Evolutionary conservation across 2,329 filamentous ascomycete species (phyloP), one percentile per base, ranked within the genome.

Genomic region (Myriosclerotinia scirpicola): DNA sequence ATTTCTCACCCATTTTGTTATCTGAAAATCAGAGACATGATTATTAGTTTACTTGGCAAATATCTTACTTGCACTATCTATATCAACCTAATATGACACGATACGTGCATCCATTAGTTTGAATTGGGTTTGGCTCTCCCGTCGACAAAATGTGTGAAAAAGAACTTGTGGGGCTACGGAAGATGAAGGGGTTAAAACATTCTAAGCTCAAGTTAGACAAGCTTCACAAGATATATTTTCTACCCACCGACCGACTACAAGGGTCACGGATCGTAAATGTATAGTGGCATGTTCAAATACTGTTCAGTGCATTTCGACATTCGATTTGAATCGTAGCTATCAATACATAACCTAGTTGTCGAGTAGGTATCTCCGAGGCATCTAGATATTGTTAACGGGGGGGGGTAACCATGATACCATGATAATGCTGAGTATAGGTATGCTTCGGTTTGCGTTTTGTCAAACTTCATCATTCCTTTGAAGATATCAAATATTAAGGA

Each of bases 161-260:
- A 44, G 60, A 54, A 42, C 60, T 53, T 63, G 60, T 63, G 46
- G 60, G 60, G 36, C 60, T 54, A 14, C 60, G 48, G 60, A 54
- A 53, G 48, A 55, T 64, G 61, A 64, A 55, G 40, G 40, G 50
- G 26, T 20, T 46, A 58, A 38, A 15, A 46, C 17, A 5, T 22
- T 36, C 38, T 44, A 64, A 48, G 17, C 38, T 40, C 38, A 56
- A 38, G 40, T 64, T 30, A 42, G 63, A 65, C 54, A 64, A 56
- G 52, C 38, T 46, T 54, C 14, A 12, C 22, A 6, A 56, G 52
- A 46, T 46, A 34, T 50, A 30, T 30, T 26, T 56, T 34, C 26
- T 30, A 38, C 15, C 42, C 58, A 60, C n/a, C 9, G 46, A 50
- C 26, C 5, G 5, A 44, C 40, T 20, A 30, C 54, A 30, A 44